Evolutionary conservation across 2,329 filamentous ascomycete species (phyloP), one percentile per base, ranked within the genome.

Genomic region (Colletotrichum theobromicola): DNA sequence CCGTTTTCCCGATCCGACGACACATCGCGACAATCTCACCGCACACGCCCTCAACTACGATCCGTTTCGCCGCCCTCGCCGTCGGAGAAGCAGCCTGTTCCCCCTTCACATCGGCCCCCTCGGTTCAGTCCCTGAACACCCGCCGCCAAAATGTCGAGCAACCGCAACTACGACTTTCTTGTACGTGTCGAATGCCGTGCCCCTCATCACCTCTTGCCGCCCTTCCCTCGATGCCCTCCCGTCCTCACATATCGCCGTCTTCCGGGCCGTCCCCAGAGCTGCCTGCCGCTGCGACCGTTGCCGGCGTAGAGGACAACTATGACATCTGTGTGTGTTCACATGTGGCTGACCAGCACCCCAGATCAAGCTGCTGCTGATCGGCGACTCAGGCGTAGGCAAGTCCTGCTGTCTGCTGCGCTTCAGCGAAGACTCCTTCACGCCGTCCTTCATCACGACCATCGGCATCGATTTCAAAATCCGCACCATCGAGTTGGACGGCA

Each of bases 381-480:
- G 96, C 85, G 96, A 98, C 89, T 98, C 95, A 64, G 96, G 96
- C 82, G 96, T 98, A 76, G 96, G 96, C 85, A 98, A 98, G 88
- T 98, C 96, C 79, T 98, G 96, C 92, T 98, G 96, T 87, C 91
- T 98, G 84, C 89, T 98, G 83, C 95, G 96, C 80, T 98, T 98
- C 89, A 98, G 95, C 86, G 96, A 98, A 88, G 96, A 98, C 89
- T 97, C 95, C 61, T 98, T 98, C 88, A 98, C 96, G 67, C 96
- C 96, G 57, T 98, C 95, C 80, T 98, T 98, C 90, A 98, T 98
- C 89, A 98, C 96, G 77, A 99, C 97, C 77, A 99, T 99, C 86
- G 97, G 97, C 80, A 98, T 99, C 88, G 97, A 99, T 88, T 99
- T 99, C 90, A 99, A 99, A 91, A 99, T 99, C 84, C 92, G 97